Evolutionary conservation across 1,284 basidiomycete genomes (phyloP).

Genomic region (Inonotus hispidus): DNA sequence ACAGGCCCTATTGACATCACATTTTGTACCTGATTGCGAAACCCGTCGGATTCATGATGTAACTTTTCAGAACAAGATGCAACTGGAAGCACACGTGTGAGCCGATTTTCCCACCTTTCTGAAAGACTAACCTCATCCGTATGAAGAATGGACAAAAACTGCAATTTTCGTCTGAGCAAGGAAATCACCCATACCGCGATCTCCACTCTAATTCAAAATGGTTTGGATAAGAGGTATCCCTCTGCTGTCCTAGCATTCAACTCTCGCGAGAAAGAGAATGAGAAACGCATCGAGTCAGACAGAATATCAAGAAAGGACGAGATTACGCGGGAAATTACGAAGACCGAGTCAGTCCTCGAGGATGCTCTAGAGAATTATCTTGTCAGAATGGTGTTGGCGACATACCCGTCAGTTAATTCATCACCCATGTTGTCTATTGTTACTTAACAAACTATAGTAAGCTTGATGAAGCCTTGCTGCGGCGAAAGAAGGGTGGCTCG

Average conservation of each 20-base stretch:
- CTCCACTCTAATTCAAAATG: slow-evolving; percentile 26
- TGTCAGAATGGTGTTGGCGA: slow-evolving; percentile 7
- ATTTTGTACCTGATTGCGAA: slow-evolving; percentile 10
- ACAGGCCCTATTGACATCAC: slow-evolving; percentile 20
- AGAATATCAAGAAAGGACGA: background rate
- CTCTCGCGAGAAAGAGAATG: slow-evolving; percentile 18
- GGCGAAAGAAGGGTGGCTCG: background rate
- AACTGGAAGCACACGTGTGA: slow-evolving; percentile 19
- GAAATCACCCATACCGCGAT: slow-evolving; percentile 28
- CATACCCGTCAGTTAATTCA: slow-evolving; percentile 19
- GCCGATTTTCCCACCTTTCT: background rate
- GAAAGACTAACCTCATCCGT: background rate
- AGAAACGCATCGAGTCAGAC: background rate
- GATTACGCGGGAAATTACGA: background rate
- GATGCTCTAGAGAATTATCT: slow-evolving; percentile 14
- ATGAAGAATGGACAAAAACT: slow-evolving; percentile 15
- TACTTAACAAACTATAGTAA: background rate
- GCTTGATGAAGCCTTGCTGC: background rate
- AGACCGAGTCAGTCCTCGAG: background rate
- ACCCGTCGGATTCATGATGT: background rate
- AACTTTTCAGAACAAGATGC: background rate
- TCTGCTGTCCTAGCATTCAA: slow-evolving; percentile 26
- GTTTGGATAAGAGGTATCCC: slow-evolving; percentile 29
- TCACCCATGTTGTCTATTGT: background rate
- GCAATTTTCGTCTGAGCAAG: slow-evolving; percentile 26